phyloP scores from a whole-genome alignment of 495 filamentous ascomycete genomes.

The Sordaria brevicollis region DNA sequence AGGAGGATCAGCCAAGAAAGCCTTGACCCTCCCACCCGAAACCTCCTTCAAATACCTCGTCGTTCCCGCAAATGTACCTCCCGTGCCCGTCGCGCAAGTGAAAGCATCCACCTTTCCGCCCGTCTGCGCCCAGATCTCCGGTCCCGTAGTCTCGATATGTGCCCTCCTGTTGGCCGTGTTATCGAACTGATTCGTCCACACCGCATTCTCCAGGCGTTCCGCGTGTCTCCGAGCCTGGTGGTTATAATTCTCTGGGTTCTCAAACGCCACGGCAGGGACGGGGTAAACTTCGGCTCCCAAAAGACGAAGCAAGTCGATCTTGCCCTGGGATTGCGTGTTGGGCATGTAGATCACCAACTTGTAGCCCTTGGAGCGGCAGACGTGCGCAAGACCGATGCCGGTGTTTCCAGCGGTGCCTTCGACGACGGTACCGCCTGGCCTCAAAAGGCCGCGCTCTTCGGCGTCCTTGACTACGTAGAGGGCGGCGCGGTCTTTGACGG shows the following conservation, averaged over 20 bases:
- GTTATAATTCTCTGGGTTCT: slow-evolving; percentile 95
- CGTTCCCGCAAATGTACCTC: slow-evolving; percentile 79
- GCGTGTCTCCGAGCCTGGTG: slow-evolving; percentile 88
- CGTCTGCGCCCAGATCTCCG: slow-evolving; percentile 96
- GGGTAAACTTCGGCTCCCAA: slow-evolving; percentile 96
- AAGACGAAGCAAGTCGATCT: slow-evolving; percentile 84
- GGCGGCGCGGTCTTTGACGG: slow-evolving; percentile 92
- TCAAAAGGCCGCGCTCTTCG: slow-evolving; percentile 73
- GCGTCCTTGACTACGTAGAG: slow-evolving; percentile 90
- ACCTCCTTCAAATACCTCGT: slow-evolving; percentile 83
- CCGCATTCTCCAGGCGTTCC: slow-evolving; percentile 73
- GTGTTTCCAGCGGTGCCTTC: slow-evolving; percentile 98
- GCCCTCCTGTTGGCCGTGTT: slow-evolving; percentile 89
- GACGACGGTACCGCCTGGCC: slow-evolving; percentile 83
- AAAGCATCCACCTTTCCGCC: slow-evolving; percentile 82
- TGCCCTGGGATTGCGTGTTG: slow-evolving; percentile 95
- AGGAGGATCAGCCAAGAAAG: slow-evolving; percentile 86
- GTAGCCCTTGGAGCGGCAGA: slow-evolving; percentile 89
- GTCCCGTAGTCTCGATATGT: slow-evolving; percentile 93
- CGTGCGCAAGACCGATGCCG: slow-evolving; percentile 93
- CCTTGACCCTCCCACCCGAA: slow-evolving; percentile 72
- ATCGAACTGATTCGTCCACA: slow-evolving; percentile 99
- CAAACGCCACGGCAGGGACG: slow-evolving; percentile 94
- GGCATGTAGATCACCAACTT: slow-evolving; percentile 98
- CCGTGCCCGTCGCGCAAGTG: slow-evolving; percentile 90